A percentile compares a stretch with the other conserved stretches of the same genome.
phyloP scores from a whole-genome alignment of 2,329 filamentous ascomycete genomes.

The Beauveria scarabaeidicola region DNA sequence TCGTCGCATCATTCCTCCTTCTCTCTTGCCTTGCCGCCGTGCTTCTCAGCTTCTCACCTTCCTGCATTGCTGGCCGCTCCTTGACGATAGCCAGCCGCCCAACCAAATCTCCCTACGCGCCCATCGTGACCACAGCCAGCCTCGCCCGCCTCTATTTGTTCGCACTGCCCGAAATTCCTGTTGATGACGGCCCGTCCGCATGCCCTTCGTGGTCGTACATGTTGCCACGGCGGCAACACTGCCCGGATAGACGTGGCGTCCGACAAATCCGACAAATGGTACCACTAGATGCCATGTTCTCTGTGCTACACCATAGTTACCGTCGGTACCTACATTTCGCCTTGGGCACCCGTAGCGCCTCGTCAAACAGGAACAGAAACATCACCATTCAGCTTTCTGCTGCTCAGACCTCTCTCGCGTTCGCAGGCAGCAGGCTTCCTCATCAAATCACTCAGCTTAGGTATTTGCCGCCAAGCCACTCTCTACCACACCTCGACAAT shows the following conservation, averaged over 20 bases:
- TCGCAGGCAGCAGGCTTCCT: neutral
- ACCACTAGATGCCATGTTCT: neutral
- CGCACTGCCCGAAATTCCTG: neutral
- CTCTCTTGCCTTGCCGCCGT: neutral
- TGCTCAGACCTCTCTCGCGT: neutral
- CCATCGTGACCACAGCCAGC: neutral
- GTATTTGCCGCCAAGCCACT: slow-evolving; percentile 2
- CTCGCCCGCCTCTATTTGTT: neutral
- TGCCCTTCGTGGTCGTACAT: neutral
- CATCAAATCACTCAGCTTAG: slow-evolving; percentile 8
- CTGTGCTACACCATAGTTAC: neutral
- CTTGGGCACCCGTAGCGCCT: neutral
- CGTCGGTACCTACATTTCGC: neutral
- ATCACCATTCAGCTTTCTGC: neutral
- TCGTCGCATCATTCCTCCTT: neutral
- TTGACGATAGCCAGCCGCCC: neutral
- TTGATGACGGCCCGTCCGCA: neutral
- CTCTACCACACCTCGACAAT: neutral
- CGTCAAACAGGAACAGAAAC: neutral
- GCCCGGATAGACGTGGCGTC: neutral
- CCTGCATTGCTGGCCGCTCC: neutral
- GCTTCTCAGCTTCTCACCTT: neutral
- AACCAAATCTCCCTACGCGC: neutral
- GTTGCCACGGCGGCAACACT: neutral
- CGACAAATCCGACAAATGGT: neutral